Percentiles rank a stretch among this genome's conserved stretches.
These are phyloP conservation scores for Mimosa pudica DNA, from an alignment of 306 rosid genomes.

Conservation along the genomic window DNA sequence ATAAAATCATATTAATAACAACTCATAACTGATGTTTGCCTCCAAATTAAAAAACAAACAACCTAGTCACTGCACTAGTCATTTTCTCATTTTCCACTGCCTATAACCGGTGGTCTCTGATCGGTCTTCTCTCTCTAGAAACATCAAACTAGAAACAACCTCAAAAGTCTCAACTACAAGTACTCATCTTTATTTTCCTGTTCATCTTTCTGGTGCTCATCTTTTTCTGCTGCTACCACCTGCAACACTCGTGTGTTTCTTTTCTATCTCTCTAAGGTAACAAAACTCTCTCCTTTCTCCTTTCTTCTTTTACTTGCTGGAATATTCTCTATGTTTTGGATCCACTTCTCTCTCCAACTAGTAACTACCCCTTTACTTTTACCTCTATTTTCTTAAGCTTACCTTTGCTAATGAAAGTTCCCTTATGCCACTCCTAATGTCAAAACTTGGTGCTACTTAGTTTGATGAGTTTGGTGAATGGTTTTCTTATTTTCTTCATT, in stretches of 20 bases:
- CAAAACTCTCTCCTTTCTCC: constrained; percentile 10
- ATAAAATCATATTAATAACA: not conserved
- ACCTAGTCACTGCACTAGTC: not conserved
- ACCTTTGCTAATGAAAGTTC: not conserved
- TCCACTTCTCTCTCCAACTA: not conserved
- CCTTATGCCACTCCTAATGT: not conserved
- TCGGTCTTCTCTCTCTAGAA: not conserved
- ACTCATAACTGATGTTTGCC: not conserved
- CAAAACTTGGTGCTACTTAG: constrained; percentile 3
- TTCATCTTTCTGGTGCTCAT: not conserved
- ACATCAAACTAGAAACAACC: too few species aligned
- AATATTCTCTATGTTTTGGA: not conserved
- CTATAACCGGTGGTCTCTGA: constrained; percentile 31
- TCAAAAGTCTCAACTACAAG: not conserved
- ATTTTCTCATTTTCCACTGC: constrained; percentile 30
- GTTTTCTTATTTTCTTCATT: not conserved
- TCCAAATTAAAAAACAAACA: too few species aligned
- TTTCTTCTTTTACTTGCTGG: constrained; percentile 1
- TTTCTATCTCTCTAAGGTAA: constrained; percentile 21
- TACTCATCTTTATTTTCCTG: not conserved
- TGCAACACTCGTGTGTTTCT: constrained; percentile 13
- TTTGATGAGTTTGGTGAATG: not conserved
- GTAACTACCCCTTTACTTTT: not conserved
- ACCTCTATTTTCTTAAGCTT: constrained; percentile 8
- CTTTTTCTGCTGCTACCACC: constrained; percentile 5